Percentiles rank a stretch among this genome's conserved stretches.
Conservation (phyloP, 176 grass and related monocot genomes). For the Eragrostis curvula region DNA sequence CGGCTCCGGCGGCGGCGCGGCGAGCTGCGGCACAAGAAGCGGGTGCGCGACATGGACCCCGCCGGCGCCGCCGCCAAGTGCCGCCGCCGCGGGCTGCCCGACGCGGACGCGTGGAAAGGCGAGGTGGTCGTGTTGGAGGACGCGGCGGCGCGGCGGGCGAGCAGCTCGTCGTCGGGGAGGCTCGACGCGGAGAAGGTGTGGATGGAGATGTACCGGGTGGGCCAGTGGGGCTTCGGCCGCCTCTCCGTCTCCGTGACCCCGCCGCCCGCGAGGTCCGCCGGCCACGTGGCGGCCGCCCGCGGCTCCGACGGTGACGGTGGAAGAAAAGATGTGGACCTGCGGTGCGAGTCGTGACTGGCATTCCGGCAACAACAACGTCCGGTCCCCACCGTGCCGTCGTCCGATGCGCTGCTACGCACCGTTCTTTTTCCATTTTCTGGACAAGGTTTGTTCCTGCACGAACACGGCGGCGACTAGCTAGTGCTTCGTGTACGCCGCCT, state of each 20-base stretch:
- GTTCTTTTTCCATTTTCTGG: background rate
- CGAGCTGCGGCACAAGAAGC: constrained; percentile 49
- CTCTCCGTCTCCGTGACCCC: constrained; percentile 70
- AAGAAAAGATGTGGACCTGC: constrained; percentile 14
- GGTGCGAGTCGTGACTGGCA: constrained; percentile 26
- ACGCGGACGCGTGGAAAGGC: background rate
- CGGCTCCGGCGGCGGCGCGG: constrained; percentile 39
- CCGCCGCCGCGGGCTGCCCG: background rate
- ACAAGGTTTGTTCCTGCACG: background rate
- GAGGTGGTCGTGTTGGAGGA: background rate
- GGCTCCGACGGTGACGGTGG: constrained; percentile 28
- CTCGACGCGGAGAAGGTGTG: constrained; percentile 53
- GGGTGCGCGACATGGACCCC: constrained; percentile 46
- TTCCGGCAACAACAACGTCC: background rate
- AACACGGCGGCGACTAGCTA: background rate
- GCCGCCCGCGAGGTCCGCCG: background rate
- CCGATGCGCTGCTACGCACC: background rate
- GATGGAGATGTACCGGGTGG: constrained; percentile 84
- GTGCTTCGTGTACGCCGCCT: background rate
- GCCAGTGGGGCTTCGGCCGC: constrained; percentile 91
- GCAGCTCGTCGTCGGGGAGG: constrained; percentile 35
- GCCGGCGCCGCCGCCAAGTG: constrained; percentile 26
- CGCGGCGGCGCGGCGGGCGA: constrained; percentile 18
- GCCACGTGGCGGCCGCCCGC: constrained; percentile 9
- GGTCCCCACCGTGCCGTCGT: constrained; percentile 13